These are phyloP conservation scores for Dendrobium huoshanense DNA, from an alignment of 106 monocot genomes.

Conservation along the genomic window DNA sequence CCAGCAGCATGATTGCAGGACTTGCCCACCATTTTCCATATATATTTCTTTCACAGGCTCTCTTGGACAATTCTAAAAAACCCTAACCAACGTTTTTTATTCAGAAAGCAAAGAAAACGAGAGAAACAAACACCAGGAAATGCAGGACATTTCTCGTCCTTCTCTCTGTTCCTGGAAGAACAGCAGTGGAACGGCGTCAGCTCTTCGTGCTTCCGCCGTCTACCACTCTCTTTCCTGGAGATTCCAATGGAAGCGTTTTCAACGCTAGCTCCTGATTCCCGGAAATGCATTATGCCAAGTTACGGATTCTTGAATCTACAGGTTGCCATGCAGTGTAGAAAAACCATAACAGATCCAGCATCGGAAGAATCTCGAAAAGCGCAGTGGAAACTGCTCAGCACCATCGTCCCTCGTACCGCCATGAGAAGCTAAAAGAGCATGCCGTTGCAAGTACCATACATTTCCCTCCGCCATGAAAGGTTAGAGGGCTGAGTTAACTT, in stretches of 20 bases:
- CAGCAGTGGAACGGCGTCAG: not conserved
- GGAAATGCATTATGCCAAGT: not conserved
- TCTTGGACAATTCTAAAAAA: not conserved
- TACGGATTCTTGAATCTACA: not conserved
- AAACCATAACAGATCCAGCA: not conserved
- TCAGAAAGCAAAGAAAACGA: slow-evolving; percentile 2
- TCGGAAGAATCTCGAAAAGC: not conserved
- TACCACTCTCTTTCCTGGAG: slow-evolving; percentile 1
- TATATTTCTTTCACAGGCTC: not conserved
- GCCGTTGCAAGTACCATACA: too few relatives aligned
- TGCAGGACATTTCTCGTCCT: not conserved
- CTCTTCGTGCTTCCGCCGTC: not conserved
- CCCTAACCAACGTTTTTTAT: slow-evolving; percentile 1
- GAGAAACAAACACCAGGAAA: not conserved
- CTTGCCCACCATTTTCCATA: not conserved
- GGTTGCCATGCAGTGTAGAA: not conserved
- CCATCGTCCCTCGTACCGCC: not conserved
- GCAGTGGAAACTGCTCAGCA: not conserved
- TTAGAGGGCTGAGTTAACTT: too few relatives aligned
- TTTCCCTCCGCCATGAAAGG: too few relatives aligned
- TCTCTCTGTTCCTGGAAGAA: not conserved
- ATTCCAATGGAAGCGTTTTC: not conserved
- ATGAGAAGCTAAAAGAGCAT: too few relatives aligned
- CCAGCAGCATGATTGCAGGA: not conserved
- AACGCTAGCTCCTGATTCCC: not conserved